phyloP scores from a whole-genome alignment of 441 rosid species.

The Dalechampia spathulata region DNA sequence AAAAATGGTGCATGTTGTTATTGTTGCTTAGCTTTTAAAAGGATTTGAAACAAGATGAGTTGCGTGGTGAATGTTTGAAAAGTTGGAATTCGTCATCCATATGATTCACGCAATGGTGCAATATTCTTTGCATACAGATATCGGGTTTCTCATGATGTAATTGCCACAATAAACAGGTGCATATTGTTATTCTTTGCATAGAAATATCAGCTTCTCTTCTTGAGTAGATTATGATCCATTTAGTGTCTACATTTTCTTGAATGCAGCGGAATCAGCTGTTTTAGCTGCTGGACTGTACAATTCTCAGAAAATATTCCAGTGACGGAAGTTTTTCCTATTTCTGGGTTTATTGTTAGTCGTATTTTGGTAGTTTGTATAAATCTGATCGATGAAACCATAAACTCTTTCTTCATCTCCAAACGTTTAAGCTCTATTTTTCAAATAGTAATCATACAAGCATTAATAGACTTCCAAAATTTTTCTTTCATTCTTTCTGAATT shows the following conservation, averaged over 20 bases:
- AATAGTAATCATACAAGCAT: neutral
- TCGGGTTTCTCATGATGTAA: neutral
- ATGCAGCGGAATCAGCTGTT: neutral
- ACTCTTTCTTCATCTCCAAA: neutral
- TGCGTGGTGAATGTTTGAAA: neutral
- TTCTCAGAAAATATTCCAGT: neutral
- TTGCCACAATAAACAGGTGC: neutral
- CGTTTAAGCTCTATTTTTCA: neutral
- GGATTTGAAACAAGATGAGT: neutral
- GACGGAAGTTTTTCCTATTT: neutral
- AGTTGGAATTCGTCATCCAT: slow-evolving; percentile 1
- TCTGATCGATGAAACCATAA: too few relatives aligned
- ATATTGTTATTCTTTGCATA: neutral
- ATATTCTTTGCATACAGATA: too few relatives aligned
- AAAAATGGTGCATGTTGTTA: too few relatives aligned
- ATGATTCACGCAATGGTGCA: neutral
- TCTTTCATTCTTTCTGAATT: neutral
- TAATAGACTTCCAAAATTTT: neutral
- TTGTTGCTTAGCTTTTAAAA: too few relatives aligned
- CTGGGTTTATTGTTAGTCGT: too few relatives aligned
- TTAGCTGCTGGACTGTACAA: neutral
- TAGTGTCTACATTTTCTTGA: neutral
- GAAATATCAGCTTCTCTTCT: too few relatives aligned
- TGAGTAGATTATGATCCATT: neutral
- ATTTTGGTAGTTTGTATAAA: too few relatives aligned